These are phyloP conservation scores for Limnanthes douglasii DNA, from an alignment of 345 rosid species.

Conservation along the genomic window DNA sequence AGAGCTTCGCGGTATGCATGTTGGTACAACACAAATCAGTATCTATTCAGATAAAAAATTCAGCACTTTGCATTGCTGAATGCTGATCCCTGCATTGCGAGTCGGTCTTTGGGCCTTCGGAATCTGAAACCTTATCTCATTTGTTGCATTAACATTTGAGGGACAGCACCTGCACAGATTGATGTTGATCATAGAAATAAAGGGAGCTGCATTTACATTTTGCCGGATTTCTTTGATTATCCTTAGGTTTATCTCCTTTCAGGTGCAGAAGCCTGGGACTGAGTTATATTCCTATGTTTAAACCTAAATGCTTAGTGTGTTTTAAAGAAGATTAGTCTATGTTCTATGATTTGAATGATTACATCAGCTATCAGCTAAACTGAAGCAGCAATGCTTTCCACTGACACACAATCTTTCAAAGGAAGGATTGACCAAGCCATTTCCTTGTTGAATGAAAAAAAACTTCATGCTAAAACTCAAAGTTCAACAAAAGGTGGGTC, in stretches of 20 bases:
- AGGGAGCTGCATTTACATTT: conserved; percentile 36
- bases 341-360: too few relatives aligned
- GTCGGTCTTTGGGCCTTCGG: conserved; percentile 73
- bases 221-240: conserved; percentile 29
- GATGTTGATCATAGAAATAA: conserved; percentile 71
- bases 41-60: conserved; percentile 46
- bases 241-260: conserved; percentile 23
- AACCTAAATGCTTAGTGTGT: too few relatives aligned
- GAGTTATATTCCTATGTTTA: too few relatives aligned
- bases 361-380: too few relatives aligned
- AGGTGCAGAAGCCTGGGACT: too few relatives aligned
- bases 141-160: conserved; percentile 54
- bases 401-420: too few relatives aligned
- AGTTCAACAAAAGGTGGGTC: too few relatives aligned
- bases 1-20: conserved; percentile 53
- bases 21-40: conserved; percentile 35
- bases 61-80: conserved; percentile 76
- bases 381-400: too few relatives aligned
- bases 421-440: too few relatives aligned
- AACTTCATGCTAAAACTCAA: too few relatives aligned
- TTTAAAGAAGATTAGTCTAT: too few relatives aligned
- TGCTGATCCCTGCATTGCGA: conserved; percentile 76
- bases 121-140: conserved; percentile 50
- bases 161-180: conserved; percentile 85
- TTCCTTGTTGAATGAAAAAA: too few relatives aligned